Evolutionary conservation across 768 basidiomycete genomes (phyloP).

Genomic region (Coprinopsis marcescibilis): DNA sequence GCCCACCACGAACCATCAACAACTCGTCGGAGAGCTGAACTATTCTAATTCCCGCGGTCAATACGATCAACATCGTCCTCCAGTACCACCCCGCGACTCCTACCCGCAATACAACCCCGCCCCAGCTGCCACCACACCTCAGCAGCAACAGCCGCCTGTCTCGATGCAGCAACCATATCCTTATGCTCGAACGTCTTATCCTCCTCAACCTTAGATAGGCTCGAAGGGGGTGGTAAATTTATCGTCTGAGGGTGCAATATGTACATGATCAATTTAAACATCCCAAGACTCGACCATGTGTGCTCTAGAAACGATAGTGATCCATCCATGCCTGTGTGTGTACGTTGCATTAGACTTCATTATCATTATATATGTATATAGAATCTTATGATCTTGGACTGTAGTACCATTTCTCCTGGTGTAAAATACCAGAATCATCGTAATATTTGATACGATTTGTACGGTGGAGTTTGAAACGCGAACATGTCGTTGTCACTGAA

Average conservation of each 20-base stretch:
- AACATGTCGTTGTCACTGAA: conserved; percentile 28
- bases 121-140: neutral
- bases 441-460: conserved; percentile 6
- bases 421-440: conserved; percentile 3
- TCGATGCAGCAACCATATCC: neutral
- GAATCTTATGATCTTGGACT: neutral
- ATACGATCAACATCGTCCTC: neutral
- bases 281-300: too few relatives aligned
- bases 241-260: too few relatives aligned
- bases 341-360: neutral
- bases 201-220: neutral
- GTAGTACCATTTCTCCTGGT: neutral
- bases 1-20: too few relatives aligned
- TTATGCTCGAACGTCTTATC: conserved; percentile 1
- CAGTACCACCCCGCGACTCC: neutral
- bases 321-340: neutral
- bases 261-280: too few relatives aligned
- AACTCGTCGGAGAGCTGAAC: neutral
- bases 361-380: conserved; percentile 2
- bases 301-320: neutral
- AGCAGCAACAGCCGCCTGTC: neutral
- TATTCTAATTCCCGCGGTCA: neutral
- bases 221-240: too few relatives aligned
- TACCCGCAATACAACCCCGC: neutral
- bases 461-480: conserved; percentile 8